Evolutionary conservation across 495 filamentous ascomycete genomes (phyloP).

Genomic region (Annulohypoxylon nitens): DNA sequence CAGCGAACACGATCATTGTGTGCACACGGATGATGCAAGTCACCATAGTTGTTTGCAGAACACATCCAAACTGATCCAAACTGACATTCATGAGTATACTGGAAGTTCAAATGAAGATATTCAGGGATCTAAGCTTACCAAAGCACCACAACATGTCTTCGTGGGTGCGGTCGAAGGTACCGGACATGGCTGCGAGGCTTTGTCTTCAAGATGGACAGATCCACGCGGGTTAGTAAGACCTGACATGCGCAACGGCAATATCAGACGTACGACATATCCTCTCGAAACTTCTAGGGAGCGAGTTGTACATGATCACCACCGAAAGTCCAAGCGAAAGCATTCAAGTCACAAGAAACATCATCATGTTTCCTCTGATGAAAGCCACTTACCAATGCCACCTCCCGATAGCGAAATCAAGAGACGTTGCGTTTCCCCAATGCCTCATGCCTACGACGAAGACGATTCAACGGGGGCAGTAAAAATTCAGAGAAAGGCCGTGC

Average conservation of each 20-base stretch:
- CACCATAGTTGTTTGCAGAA: background rate
- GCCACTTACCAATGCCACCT: constrained; percentile 41
- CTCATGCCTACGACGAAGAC: constrained; percentile 48
- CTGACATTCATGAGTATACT: background rate
- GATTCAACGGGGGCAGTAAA: constrained; percentile 43
- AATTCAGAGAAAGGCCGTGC: constrained; percentile 41
- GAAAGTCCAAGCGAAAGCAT: constrained; percentile 21
- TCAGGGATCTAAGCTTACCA: constrained; percentile 43
- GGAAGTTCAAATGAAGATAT: constrained; percentile 38
- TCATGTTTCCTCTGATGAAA: constrained; percentile 40
- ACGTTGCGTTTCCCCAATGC: constrained; percentile 28
- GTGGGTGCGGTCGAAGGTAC: constrained; percentile 5
- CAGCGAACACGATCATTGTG: constrained; percentile 41
- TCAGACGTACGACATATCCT: constrained; percentile 24
- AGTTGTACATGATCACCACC: constrained; percentile 15
- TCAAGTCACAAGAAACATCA: constrained; percentile 23
- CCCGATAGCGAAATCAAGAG: constrained; percentile 42
- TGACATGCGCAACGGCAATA: constrained; percentile 39
- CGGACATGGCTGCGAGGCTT: constrained; percentile 1
- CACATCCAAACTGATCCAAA: background rate
- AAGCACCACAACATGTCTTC: constrained; percentile 19
- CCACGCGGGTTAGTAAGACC: constrained; percentile 40
- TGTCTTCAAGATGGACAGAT: constrained; percentile 34
- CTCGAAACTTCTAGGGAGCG: background rate
- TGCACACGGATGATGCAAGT: constrained; percentile 23